phyloP scores from a whole-genome alignment of 2,329 filamentous ascomycete genomes.

The Ceratocystis cacaofunesta region DNA sequence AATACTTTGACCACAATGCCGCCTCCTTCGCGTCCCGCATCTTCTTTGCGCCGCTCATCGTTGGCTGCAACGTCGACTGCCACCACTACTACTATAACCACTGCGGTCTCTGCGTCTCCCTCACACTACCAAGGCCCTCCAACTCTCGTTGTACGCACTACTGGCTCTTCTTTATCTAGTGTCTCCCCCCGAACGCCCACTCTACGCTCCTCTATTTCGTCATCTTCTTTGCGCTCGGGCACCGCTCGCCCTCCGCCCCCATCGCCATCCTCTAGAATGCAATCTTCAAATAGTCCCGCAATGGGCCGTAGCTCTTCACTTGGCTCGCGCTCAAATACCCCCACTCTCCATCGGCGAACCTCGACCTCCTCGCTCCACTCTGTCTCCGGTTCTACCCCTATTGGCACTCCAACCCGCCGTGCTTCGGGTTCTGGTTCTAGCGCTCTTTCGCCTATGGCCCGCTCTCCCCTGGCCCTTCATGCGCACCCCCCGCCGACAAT shows the following conservation, averaged over 20 bases:
- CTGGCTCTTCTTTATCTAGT: background rate
- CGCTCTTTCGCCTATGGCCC: conserved; percentile 30
- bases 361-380: conserved; percentile 44
- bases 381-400: conserved; percentile 24
- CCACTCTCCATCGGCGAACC: conserved; percentile 39
- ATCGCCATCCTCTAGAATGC: conserved; percentile 27
- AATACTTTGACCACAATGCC: background rate
- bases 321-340: conserved; percentile 34
- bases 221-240: conserved; percentile 23
- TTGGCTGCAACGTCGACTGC: conserved; percentile 19
- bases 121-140: background rate
- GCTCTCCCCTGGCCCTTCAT: conserved; percentile 23
- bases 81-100: background rate
- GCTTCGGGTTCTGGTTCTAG: conserved; percentile 27
- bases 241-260: conserved; percentile 26
- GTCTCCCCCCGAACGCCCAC: conserved; percentile 11
- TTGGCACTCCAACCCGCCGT: conserved; percentile 9
- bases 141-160: conserved; percentile 1
- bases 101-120: conserved; percentile 18
- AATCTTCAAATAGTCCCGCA: conserved; percentile 29
- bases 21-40: conserved; percentile 11
- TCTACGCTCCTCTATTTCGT: conserved; percentile 9
- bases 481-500: conserved; percentile 21
- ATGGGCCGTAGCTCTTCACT: conserved; percentile 21
- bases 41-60: conserved; percentile 12